Base-by-base conservation (phyloP, 495 filamentous ascomycete species). In the Tuber melanosporum region DNA sequence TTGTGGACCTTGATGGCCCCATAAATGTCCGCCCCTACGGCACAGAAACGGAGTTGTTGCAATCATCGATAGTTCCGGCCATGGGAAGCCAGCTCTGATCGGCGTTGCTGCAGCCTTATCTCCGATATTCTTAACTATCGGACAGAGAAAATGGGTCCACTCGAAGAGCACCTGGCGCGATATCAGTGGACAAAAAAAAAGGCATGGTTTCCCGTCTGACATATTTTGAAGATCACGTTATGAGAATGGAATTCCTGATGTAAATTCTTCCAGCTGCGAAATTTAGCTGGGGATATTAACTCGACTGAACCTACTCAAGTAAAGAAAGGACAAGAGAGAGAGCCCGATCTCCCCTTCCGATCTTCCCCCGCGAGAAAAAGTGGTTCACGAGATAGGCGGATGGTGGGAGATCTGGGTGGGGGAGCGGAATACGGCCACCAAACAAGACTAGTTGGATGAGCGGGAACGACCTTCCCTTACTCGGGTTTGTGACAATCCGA, bases 401-500 rank as follows among this genome's bases (percentile, higher is more conserved):
- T 2, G 0, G 17, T 36, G 26, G 26, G 57, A 32, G 32, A 36
- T 66, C 26, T 6, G 15, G 12, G 57, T 66, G 26, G 57, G 57
- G 26, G 4, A 66, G 26, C 32, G 36, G 57, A 66, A 66, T 36
- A 7, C 26, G 26, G 19, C 57, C 15, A 4, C 5, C 1, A 14
- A 66, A 32, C 39, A 66, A 36, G 14, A 19, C 14, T 7, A 36
- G n/a, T 10, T 26, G n/a, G 52, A 32, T 12, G n/a, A 32, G 57
- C 6, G 36, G 57, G 57, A 66, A 36, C 4, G 57, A 10, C 57
- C 57, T 36, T 66, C 57, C 57, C 57, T 66, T 36, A 66, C 57
- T 66, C 57, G 57, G 57, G 57, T 66, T 66, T 66, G 57, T 14
- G 57, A 36, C 26, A 66, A 66, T 66, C 57, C 57, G 26, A 66